Evolutionary conservation across 2,329 filamentous ascomycete species (phyloP).

Genomic region (Phyllosticta ampelicida): DNA sequence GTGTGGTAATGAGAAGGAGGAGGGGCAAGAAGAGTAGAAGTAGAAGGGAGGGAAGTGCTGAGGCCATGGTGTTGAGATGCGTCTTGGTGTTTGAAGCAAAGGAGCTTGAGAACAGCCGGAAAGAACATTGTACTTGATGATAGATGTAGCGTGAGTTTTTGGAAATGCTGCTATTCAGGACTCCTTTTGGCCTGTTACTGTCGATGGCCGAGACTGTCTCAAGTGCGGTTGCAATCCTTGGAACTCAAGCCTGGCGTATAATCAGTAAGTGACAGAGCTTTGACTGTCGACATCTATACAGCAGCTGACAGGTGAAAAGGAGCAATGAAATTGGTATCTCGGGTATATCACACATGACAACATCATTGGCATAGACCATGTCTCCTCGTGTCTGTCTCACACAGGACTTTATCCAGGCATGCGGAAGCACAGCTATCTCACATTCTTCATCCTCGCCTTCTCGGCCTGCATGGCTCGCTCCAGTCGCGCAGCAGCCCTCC

Average conservation of each 20-base stretch:
- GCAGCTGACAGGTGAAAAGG: background rate
- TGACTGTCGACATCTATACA: background rate
- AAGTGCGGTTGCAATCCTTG: background rate
- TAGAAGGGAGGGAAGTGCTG: too few relatives aligned
- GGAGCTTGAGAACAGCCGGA: background rate
- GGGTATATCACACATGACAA: background rate
- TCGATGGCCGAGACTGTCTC: background rate
- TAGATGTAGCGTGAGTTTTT: background rate
- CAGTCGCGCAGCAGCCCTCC: background rate
- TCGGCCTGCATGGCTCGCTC: slow-evolving; percentile 3
- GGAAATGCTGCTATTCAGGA: background rate
- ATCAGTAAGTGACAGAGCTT: background rate
- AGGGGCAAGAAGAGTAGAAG: background rate
- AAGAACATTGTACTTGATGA: background rate
- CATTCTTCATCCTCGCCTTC: background rate
- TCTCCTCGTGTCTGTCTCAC: too few relatives aligned
- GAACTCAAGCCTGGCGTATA: background rate
- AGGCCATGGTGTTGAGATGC: too few relatives aligned
- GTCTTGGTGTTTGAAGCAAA: too few relatives aligned
- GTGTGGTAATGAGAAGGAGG: background rate
- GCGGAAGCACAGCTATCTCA: background rate
- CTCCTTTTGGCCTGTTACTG: background rate
- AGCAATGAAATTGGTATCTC: background rate
- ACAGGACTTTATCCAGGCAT: background rate
- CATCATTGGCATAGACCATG: background rate